These are phyloP conservation scores for Tarenaya hassleriana DNA, from an alignment of 345 rosid species.

Conservation along the genomic window DNA sequence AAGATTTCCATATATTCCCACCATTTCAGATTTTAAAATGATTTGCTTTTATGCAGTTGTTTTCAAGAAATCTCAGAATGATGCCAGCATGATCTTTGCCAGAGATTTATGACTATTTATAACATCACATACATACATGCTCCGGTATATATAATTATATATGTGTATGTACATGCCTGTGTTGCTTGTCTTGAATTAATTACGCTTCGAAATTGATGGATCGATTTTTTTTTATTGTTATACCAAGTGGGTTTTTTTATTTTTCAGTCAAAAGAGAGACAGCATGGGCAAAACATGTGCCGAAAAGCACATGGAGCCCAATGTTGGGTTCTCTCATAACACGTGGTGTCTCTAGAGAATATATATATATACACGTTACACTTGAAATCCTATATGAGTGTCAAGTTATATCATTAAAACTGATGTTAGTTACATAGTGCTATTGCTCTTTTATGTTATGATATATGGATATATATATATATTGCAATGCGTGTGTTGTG, in stretches of 20 bases:
- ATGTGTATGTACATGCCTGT: too few species aligned
- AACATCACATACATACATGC: slow-evolving; percentile 12
- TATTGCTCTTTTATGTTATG: too few species aligned
- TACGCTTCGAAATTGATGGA: slow-evolving; percentile 7
- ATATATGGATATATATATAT: too few species aligned
- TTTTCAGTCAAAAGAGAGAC: slow-evolving; percentile 45
- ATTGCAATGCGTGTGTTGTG: too few species aligned
- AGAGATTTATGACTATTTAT: slow-evolving; percentile 19
- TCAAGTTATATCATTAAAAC: too few species aligned
- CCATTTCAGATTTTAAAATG: background rate
- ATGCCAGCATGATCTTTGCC: slow-evolving; percentile 22
- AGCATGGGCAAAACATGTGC: slow-evolving; percentile 45
- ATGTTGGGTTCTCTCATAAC: slow-evolving; percentile 23
- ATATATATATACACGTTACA: background rate
- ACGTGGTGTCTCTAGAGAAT: slow-evolving; percentile 14
- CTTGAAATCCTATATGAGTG: background rate
- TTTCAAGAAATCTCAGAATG: slow-evolving; percentile 20
- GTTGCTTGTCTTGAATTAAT: too few species aligned
- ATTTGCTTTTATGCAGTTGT: background rate
- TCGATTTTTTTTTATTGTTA: slow-evolving; percentile 13
- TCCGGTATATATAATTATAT: too few species aligned
- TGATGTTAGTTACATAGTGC: too few species aligned
- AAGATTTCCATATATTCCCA: background rate
- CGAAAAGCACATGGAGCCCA: slow-evolving; percentile 64
- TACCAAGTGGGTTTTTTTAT: background rate